phyloP scores from a whole-genome alignment of 768 basidiomycete species.

The Lyophyllum decastes region DNA sequence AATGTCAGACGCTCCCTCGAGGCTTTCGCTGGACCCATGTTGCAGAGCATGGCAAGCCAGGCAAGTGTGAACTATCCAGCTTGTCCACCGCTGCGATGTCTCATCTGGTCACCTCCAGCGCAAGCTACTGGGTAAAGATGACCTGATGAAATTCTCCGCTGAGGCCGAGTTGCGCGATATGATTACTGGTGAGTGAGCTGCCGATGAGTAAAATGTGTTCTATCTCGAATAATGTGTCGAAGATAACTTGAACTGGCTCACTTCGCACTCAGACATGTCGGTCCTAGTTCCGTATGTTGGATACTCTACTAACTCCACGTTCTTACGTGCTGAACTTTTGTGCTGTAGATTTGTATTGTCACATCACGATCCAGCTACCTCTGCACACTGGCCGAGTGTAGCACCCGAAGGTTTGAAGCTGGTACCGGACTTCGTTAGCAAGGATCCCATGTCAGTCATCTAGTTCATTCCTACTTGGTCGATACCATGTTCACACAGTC shows the following conservation, averaged over 20 bases:
- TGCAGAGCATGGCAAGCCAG: slow-evolving; percentile 14
- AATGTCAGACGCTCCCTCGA: slow-evolving; percentile 4
- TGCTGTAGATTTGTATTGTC: slow-evolving; percentile 24
- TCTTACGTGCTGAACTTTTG: neutral
- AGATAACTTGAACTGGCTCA: slow-evolving; percentile 30
- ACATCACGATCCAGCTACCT: slow-evolving; percentile 27
- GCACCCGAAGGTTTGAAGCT: slow-evolving; percentile 23
- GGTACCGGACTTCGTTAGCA: slow-evolving; percentile 22
- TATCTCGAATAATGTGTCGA: neutral
- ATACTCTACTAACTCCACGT: neutral
- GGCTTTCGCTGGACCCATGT: neutral
- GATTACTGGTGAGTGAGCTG: slow-evolving; percentile 20
- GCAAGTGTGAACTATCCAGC: slow-evolving; percentile 4
- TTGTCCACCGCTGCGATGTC: neutral
- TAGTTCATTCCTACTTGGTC: neutral
- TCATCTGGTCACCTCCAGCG: slow-evolving; percentile 14
- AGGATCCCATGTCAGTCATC: slow-evolving; percentile 18
- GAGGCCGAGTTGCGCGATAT: slow-evolving; percentile 19
- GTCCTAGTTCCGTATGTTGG: slow-evolving; percentile 26
- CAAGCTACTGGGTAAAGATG: slow-evolving; percentile 14
- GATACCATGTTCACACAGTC: neutral
- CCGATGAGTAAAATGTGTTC: neutral
- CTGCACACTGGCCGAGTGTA: slow-evolving; percentile 23
- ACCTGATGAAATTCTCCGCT: slow-evolving; percentile 15
- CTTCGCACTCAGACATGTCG: slow-evolving; percentile 22